Evolutionary conservation across 768 basidiomycete genomes (phyloP).

Genomic region (Lentinula sp.): DNA sequence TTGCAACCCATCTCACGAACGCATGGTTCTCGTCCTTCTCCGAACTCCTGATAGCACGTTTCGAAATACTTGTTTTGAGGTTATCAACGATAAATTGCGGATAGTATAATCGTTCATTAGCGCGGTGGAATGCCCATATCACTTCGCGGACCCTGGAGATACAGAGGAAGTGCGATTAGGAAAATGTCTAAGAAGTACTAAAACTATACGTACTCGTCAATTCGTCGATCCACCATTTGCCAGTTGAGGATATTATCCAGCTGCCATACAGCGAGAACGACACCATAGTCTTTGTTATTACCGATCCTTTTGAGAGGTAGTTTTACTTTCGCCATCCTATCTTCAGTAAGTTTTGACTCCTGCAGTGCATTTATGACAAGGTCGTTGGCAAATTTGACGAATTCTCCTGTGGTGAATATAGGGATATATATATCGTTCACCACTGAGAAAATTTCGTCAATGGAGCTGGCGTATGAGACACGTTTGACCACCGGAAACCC

Average conservation of each 20-base stretch:
- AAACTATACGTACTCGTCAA: background rate
- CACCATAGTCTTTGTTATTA: background rate
- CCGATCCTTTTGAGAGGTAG: background rate
- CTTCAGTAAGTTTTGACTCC: background rate
- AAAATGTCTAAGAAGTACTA: background rate
- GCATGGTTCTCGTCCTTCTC: background rate
- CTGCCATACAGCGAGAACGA: background rate
- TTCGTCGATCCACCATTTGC: conserved; percentile 4
- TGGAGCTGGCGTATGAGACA: conserved; percentile 9
- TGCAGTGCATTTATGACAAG: background rate
- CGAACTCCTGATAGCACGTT: conserved; percentile 1
- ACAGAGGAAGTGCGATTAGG: background rate
- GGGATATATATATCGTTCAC: conserved; percentile 5
- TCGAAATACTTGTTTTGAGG: background rate
- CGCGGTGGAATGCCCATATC: conserved; percentile 1
- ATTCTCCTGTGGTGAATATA: background rate
- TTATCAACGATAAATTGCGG: background rate
- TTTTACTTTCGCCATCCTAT: background rate
- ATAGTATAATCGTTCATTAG: background rate
- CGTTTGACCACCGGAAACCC: background rate
- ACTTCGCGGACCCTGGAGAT: background rate
- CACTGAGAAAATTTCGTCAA: conserved; percentile 5
- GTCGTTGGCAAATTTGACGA: background rate
- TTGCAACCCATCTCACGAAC: conserved; percentile 2
- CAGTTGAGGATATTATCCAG: background rate